phyloP scores from a whole-genome alignment of 192 early-diverging fungal species.

The Cetraspora pellucida region DNA sequence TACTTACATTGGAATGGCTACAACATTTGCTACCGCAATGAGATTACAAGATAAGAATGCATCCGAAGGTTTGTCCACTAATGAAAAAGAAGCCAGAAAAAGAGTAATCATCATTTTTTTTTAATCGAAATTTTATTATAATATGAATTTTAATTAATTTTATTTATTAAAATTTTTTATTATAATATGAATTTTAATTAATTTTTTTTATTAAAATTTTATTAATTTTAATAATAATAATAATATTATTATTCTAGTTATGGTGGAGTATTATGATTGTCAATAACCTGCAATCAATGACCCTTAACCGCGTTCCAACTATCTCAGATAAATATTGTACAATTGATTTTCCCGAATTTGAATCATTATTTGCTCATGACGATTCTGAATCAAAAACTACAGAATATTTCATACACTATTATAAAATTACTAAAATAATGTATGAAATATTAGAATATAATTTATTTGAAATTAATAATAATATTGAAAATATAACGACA shows the following conservation, averaged over 20 bases:
- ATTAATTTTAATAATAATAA: neutral
- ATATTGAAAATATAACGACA: neutral
- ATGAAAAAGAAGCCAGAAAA: constrained; percentile 19
- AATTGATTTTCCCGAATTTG: neutral
- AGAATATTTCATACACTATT: constrained; percentile 2
- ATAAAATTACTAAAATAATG: constrained; percentile 14
- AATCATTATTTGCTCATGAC: neutral
- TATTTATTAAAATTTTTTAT: neutral
- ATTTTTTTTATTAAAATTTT: neutral
- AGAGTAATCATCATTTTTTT: constrained; percentile 7
- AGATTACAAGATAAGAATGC: constrained; percentile 24
- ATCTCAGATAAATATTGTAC: constrained; percentile 22
- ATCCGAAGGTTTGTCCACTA: neutral
- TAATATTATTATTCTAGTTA: neutral
- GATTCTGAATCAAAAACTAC: constrained; percentile 1
- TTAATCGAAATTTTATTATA: neutral
- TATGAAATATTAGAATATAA: constrained; percentile 21
- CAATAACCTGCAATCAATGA: constrained; percentile 18
- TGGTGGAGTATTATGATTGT: constrained; percentile 24
- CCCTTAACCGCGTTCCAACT: neutral
- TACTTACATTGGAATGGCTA: constrained; percentile 26
- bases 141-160: neutral
- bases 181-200: neutral
- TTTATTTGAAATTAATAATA: neutral
- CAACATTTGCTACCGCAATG: constrained; percentile 11